Evolutionary conservation across 2,329 filamentous ascomycete species (phyloP).

Genomic region (Microcyclosporella mali): DNA sequence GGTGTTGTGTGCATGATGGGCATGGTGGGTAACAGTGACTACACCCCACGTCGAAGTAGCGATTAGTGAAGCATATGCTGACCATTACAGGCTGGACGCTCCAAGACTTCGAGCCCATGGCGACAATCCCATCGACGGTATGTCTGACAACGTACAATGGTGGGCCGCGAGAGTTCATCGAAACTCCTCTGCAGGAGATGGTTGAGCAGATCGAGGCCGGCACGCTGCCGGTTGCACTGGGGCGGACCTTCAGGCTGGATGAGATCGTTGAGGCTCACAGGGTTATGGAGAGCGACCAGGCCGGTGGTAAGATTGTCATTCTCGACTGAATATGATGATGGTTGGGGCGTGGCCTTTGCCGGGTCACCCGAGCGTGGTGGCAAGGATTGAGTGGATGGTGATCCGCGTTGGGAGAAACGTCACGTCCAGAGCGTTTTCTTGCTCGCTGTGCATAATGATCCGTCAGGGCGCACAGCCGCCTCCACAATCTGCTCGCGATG

Average conservation of each 20-base stretch:
- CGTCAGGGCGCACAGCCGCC: no score
- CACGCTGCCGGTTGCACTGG: constrained; percentile 37
- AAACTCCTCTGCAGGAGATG: constrained; percentile 38
- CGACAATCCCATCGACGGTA: constrained; percentile 35
- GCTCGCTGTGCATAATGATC: no score
- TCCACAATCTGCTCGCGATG: no score
- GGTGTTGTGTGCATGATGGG: constrained; percentile 44
- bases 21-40: constrained; percentile 37
- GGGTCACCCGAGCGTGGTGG: no score
- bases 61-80: no score
- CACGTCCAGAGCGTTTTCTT: no score
- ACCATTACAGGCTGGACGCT: constrained; percentile 29
- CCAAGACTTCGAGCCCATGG: constrained; percentile 40
- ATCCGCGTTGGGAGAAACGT: no score
- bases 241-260: constrained; percentile 39
- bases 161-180: constrained; percentile 36
- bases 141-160: constrained; percentile 40
- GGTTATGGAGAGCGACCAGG: constrained; percentile 41
- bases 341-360: no score
- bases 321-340: neutral
- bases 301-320: constrained; percentile 43
- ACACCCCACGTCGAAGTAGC: no score
- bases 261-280: constrained; percentile 44
- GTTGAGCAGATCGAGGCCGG: constrained; percentile 35
- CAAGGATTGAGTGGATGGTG: no score